Percentiles rank a stretch among this genome's conserved stretches.
Evolutionary conservation across 345 rosid genomes (phyloP).

Genomic region (Melaleuca alternifolia): DNA sequence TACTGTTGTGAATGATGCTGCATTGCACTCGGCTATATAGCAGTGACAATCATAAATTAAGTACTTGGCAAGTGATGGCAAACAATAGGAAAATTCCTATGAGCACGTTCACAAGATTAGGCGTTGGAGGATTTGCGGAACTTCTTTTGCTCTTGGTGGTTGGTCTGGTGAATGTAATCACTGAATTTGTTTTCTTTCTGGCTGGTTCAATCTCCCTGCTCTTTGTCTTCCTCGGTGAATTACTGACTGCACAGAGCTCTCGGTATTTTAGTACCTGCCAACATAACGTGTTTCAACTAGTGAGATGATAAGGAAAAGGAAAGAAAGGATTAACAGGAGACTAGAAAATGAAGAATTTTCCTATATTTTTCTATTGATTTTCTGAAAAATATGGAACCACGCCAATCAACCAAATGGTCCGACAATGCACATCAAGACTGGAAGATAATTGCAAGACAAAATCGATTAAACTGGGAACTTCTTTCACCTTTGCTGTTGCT

Average conservation of each 20-base stretch:
- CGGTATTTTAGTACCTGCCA: neutral
- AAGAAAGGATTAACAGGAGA: neutral
- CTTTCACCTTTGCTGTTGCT: neutral
- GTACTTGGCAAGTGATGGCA: neutral
- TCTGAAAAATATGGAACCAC: neutral
- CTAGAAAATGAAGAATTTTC: neutral
- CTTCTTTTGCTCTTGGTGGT: neutral
- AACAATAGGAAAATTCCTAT: neutral
- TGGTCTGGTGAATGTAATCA: neutral
- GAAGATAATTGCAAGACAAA: neutral
- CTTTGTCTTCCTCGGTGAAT: neutral
- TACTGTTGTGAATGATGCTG: neutral
- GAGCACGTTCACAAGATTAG: neutral
- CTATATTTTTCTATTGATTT: neutral
- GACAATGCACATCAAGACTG: neutral
- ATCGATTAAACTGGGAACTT: neutral
- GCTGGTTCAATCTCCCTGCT: neutral
- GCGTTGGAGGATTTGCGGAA: neutral
- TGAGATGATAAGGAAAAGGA: neutral
- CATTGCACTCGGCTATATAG: neutral
- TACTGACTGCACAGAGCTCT: neutral
- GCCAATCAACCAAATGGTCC: neutral
- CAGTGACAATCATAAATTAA: neutral
- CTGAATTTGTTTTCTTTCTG: neutral
- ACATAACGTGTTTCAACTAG: neutral